phyloP scores from a whole-genome alignment of 2,329 filamentous ascomycete species.

The Fusarium paranaense region DNA sequence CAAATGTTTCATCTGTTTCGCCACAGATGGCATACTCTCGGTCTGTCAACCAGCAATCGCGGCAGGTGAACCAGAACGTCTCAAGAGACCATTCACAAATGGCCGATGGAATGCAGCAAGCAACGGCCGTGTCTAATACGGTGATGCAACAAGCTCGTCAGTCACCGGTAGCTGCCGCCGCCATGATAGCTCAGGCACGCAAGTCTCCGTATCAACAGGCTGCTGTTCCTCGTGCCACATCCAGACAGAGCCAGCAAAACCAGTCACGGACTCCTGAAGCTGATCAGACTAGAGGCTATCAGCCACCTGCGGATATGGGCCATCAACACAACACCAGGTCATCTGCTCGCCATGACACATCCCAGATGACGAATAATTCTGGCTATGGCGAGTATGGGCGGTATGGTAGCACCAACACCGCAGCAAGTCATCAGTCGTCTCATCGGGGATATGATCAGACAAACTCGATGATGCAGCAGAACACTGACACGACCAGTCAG shows the following conservation, averaged over 20 bases:
- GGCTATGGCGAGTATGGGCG: conserved; percentile 38
- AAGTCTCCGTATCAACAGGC: conserved; percentile 48
- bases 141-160: conserved; percentile 45
- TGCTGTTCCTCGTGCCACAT: conserved; percentile 44
- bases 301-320: conserved; percentile 19
- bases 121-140: conserved; percentile 14
- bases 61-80: conserved; percentile 15
- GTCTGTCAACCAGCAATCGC: conserved; percentile 4
- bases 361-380: conserved; percentile 19
- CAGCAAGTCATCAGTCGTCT: conserved; percentile 15
- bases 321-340: conserved; percentile 25
- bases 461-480: conserved; percentile 3
- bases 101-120: conserved; percentile 11
- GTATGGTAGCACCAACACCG: conserved; percentile 19
- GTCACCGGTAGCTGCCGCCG: conserved; percentile 41
- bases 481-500: conserved; percentile 39
- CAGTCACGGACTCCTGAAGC: conserved; percentile 46
- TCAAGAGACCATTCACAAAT: conserved; percentile 18
- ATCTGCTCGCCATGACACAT: conserved; percentile 17
- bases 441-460: conserved; percentile 49
- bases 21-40: conserved; percentile 24
- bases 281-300: conserved; percentile 34
- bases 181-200: conserved; percentile 46
- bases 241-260: conserved; percentile 50
- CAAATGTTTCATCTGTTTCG: conserved; percentile 26